Base-by-base conservation (phyloP, 306 rosid genomes). In the Rosa rugosa region DNA sequence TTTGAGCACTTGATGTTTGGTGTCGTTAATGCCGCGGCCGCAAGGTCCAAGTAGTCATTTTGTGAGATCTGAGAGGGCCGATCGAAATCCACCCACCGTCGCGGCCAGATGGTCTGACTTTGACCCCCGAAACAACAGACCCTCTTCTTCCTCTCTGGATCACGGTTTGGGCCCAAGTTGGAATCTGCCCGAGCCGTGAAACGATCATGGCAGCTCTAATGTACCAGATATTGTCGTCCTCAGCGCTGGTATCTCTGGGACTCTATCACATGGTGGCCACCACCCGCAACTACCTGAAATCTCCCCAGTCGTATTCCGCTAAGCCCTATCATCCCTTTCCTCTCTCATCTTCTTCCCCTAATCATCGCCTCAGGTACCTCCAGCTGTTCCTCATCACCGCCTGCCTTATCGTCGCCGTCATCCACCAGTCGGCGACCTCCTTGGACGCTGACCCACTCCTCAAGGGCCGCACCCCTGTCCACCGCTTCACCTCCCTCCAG, bases 321-420 rank as follows among this genome's bases (percentile, higher is more conserved):
- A 92, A 87, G 84, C 97, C 96, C 81, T 88, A 80, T 89, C 97
- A 92, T 78, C 91, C 93, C 0, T 81, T 89, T 79, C 92, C 92
- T 2, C 78, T 73, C 22, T 49, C 82, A 13, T 73, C 80, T 1
- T 83, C 87, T 42, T 51, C 84, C 70, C 16, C 57, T 46, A 64
- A 54, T 50, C 80, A 72, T 46, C 89, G 88, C 40, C 81, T 90
- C 68, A 87, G 91, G 5, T 86, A 84, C 75, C 87, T 92, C 11
- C 95, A 72, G 34, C 90, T 91, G 51, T 89, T 89, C 80, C 75
- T 89, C 34, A 1, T 81, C 60, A 69, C 88, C 46, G 47, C 84
- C 42, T 81, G 81, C 62, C 93, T 94, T 50, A 17, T 85, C 17
- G 2, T 92, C 9, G 87, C 95, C 72, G 76, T 91, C 63, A 27